These are phyloP conservation scores for Fonsecaea pedrosoi DNA, from an alignment of 2,329 filamentous ascomycete species.

Conservation along the genomic window DNA sequence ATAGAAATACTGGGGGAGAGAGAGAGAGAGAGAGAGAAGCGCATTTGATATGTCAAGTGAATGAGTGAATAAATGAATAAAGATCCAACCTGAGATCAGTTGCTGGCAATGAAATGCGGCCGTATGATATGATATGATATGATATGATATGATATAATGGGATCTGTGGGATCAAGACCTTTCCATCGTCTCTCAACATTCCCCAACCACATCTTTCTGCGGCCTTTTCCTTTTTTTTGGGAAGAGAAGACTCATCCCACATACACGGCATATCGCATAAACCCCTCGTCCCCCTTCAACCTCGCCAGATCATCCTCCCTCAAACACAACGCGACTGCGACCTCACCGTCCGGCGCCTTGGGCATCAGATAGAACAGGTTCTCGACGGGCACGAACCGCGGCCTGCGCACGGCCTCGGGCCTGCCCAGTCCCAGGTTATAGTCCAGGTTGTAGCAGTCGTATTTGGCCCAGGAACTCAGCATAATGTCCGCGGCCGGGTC, in stretches of 20 bases:
- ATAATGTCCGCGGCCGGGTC: constrained; percentile 55
- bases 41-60: no score
- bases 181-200: no score
- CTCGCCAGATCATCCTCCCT: constrained; percentile 57
- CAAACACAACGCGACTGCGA: constrained; percentile 55
- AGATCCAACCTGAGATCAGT: no score
- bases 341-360: constrained; percentile 50
- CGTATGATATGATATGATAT: no score
- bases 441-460: constrained; percentile 54
- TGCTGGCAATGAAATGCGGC: no score
- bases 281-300: constrained; percentile 54
- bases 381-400: constrained; percentile 55
- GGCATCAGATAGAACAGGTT: constrained; percentile 61
- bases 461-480: constrained; percentile 63
- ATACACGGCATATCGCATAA: constrained; percentile 48
- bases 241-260: constrained; percentile 9
- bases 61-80: no score
- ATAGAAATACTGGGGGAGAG: background rate
- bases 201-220: no score
- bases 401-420: constrained; percentile 57
- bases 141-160: no score
- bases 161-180: no score
- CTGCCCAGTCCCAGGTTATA: constrained; percentile 57
- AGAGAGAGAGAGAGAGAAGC: no score
- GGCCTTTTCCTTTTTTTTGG: no score